Conservation (phyloP, 768 basidiomycete species). For the Lyophyllum shimeji region DNA sequence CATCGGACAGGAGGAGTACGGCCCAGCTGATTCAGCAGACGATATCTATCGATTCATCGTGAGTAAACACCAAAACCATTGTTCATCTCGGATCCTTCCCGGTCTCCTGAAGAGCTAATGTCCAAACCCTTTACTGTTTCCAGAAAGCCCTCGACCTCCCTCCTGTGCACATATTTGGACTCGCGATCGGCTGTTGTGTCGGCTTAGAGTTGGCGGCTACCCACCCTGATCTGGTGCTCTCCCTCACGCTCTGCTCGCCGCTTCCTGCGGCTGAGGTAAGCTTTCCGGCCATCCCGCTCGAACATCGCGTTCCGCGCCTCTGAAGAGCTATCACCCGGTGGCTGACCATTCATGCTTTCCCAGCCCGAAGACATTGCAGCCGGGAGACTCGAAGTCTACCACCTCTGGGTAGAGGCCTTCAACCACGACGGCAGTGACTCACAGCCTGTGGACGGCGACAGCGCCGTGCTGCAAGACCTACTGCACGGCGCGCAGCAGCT, state of each 20-base stretch:
- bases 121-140: not conserved
- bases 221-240: constrained; percentile 21
- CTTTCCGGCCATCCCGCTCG: not conserved
- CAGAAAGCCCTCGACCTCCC: constrained; percentile 28
- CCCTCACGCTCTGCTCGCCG: constrained; percentile 26
- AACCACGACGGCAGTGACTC: constrained; percentile 16
- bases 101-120: not conserved
- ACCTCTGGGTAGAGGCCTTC: constrained; percentile 20
- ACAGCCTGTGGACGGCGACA: constrained; percentile 6
- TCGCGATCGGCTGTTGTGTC: constrained; percentile 24
- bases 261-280: constrained; percentile 25
- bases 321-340: not conserved
- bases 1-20: constrained; percentile 16
- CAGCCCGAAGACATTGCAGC: constrained; percentile 20
- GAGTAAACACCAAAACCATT: constrained; percentile 1
- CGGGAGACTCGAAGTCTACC: constrained; percentile 18
- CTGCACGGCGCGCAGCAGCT: constrained; percentile 19
- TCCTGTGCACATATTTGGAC: constrained; percentile 26
- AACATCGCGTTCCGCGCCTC: not conserved
- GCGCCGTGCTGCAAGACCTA: constrained; percentile 13
- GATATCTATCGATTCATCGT: constrained; percentile 28
- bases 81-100: not conserved
- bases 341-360: not conserved
- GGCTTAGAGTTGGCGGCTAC: constrained; percentile 22
- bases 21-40: constrained; percentile 24